A percentile compares a stretch with the other conserved stretches of the same genome.
Evolutionary conservation across 1,284 basidiomycete genomes (phyloP).

Genomic region (Kwoniella shivajii): DNA sequence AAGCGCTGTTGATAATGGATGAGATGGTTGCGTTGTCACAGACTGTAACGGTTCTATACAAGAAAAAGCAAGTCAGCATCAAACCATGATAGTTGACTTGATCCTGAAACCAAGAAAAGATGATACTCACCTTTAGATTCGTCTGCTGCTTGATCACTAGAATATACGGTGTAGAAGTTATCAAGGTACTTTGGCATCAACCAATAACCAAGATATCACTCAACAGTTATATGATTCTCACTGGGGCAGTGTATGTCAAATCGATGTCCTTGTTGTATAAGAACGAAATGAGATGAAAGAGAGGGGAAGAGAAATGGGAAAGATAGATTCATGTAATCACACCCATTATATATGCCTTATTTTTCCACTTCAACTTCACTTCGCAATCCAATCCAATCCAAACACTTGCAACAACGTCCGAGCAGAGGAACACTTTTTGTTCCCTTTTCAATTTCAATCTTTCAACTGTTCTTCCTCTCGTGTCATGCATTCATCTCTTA

Average conservation of each 20-base stretch:
- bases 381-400: slow-evolving; percentile 7
- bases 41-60: background rate
- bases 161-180: background rate
- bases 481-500: background rate
- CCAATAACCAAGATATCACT: too few relatives aligned
- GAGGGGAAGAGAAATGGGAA: background rate
- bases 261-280: background rate
- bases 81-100: background rate
- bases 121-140: background rate
- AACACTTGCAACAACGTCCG: background rate
- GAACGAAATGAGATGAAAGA: background rate
- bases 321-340: background rate
- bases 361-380: background rate
- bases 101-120: background rate
- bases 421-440: background rate
- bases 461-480: background rate
- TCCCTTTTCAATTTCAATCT: too few relatives aligned
- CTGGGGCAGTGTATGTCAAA: background rate
- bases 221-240: too few relatives aligned
- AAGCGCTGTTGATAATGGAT: slow-evolving; percentile 9
- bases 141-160: background rate
- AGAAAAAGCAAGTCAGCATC: background rate
- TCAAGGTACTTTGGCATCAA: slow-evolving; percentile 5
- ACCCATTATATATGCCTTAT: background rate
- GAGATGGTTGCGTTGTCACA: background rate